These are phyloP conservation scores for Boletus tylopilopsis DNA, from an alignment of 768 basidiomycete genomes.

Conservation along the genomic window DNA sequence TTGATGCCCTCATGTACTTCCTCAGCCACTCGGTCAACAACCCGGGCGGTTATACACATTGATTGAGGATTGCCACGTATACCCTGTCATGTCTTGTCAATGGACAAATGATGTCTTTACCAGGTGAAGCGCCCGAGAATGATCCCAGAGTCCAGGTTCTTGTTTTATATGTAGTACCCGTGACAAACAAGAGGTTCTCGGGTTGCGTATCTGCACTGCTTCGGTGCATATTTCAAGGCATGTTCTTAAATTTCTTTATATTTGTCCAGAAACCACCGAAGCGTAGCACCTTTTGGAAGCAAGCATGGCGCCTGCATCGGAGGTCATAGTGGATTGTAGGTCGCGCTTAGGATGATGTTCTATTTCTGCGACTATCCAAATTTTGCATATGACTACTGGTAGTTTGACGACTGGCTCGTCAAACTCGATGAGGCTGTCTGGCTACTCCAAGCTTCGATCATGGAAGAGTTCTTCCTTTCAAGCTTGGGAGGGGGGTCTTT, in stretches of 20 bases:
- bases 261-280: not conserved
- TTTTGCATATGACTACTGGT: too few relatives aligned
- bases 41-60: too few relatives aligned
- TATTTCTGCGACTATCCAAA: too few relatives aligned
- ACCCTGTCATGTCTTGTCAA: too few relatives aligned
- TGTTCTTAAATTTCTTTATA: not conserved
- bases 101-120: not conserved
- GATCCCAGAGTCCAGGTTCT: not conserved
- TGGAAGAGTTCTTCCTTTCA: not conserved
- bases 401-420: not conserved
- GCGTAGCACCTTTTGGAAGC: too few relatives aligned
- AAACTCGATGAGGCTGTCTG: not conserved
- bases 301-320: too few relatives aligned
- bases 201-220: not conserved
- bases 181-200: not conserved
- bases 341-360: not conserved
- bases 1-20: too few relatives aligned
- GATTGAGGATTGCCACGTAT: too few relatives aligned
- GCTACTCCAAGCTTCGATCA: not conserved
- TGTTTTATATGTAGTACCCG: not conserved
- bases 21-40: too few relatives aligned
- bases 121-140: not conserved
- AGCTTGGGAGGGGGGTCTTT: constrained; percentile 19
- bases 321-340: not conserved
- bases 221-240: not conserved